Evolutionary conservation across 768 basidiomycete species (phyloP).

Genomic region (Suillus discolor): DNA sequence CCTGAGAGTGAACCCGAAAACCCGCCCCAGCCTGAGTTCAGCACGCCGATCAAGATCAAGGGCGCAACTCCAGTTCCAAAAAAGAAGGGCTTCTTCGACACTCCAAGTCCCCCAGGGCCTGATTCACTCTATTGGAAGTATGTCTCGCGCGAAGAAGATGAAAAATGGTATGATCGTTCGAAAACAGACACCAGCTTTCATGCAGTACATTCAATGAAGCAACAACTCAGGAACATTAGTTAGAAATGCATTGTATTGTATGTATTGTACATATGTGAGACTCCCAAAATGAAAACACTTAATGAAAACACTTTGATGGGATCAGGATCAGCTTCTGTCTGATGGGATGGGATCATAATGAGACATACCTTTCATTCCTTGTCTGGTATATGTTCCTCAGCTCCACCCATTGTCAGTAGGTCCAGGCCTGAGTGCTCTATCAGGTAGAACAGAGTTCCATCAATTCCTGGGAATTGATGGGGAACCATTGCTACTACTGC

Average conservation of each 20-base stretch:
- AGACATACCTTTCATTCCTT: too few relatives aligned
- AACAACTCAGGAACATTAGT: background rate
- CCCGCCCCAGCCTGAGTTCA: too few relatives aligned
- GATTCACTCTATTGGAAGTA: background rate
- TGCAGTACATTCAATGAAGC: background rate
- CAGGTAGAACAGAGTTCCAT: constrained; percentile 22
- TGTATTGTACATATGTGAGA: too few relatives aligned
- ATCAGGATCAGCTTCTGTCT: too few relatives aligned
- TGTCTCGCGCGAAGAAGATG: background rate
- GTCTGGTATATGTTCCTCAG: background rate
- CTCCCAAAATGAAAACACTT: too few relatives aligned
- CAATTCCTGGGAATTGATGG: constrained; percentile 13
- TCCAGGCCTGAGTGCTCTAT: constrained; percentile 29
- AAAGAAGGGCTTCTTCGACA: background rate
- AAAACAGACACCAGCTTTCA: background rate
- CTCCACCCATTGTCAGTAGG: background rate
- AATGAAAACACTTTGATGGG: too few relatives aligned
- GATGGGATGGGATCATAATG: too few relatives aligned
- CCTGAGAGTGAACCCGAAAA: too few relatives aligned
- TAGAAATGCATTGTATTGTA: too few relatives aligned
- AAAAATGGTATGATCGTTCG: background rate
- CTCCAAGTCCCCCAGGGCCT: background rate
- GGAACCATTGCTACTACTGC: constrained; percentile 28
- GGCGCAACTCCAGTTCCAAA: too few relatives aligned
- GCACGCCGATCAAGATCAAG: too few relatives aligned